These are phyloP conservation scores for Eucalyptus pauciflora DNA, from an alignment of 345 rosid genomes.

Conservation along the genomic window DNA sequence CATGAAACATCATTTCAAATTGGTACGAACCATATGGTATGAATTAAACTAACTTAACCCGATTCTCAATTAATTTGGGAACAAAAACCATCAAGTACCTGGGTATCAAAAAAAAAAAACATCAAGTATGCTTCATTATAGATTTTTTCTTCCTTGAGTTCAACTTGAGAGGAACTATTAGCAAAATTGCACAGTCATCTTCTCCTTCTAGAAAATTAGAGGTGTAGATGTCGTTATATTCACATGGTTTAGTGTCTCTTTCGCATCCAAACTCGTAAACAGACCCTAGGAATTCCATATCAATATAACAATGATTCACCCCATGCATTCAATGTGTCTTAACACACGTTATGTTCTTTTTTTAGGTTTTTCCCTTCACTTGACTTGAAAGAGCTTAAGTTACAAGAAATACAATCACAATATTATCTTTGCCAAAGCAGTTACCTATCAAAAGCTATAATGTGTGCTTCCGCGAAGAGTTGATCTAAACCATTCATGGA, in stretches of 20 bases:
- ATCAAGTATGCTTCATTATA: not conserved
- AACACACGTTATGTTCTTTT: not conserved
- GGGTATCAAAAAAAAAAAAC: too few species aligned
- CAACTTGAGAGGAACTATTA: not conserved
- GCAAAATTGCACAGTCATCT: not conserved
- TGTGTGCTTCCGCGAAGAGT: not conserved
- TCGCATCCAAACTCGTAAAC: not conserved
- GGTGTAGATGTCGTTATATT: not conserved
- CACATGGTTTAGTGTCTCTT: not conserved
- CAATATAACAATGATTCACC: not conserved
- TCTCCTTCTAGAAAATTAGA: not conserved
- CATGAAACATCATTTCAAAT: not conserved
- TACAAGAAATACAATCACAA: not conserved
- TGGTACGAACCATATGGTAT: not conserved
- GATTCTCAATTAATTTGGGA: not conserved
- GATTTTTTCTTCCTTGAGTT: not conserved
- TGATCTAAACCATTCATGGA: not conserved
- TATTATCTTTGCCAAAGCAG: not conserved
- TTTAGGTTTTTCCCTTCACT: not conserved
- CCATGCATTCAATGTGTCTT: not conserved
- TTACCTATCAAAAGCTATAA: not conserved
- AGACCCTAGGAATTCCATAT: not conserved
- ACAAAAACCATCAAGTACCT: too few species aligned
- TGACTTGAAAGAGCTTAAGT: not conserved
- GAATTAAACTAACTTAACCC: not conserved